phyloP scores from a whole-genome alignment of 768 basidiomycete genomes.

The Psilocybe subaeruginosa region DNA sequence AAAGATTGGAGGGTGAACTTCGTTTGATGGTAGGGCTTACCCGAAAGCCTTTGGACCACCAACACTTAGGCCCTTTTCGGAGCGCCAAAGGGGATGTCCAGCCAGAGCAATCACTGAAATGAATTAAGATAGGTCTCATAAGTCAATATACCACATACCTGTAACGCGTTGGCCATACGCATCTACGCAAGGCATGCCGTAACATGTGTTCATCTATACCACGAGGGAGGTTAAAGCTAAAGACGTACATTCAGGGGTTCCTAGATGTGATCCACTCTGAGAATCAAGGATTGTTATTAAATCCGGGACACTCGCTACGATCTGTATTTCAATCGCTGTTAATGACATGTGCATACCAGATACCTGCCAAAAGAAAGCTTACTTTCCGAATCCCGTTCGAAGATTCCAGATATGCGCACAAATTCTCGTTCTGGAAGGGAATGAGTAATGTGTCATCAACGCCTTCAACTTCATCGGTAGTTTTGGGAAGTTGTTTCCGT shows the following conservation, averaged over 20 bases:
- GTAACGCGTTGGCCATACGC: constrained; percentile 62
- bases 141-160: constrained; percentile 35
- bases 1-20: neutral
- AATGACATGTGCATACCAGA: too few relatives aligned
- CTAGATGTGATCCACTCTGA: constrained; percentile 61
- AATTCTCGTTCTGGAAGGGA: constrained; percentile 68
- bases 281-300: constrained; percentile 66
- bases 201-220: too few relatives aligned
- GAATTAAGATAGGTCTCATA: too few relatives aligned
- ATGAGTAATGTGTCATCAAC: constrained; percentile 38
- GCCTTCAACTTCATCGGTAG: neutral
- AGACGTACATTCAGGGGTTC: constrained; percentile 52
- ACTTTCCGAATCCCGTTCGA: constrained; percentile 30
- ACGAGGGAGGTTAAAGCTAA: neutral
- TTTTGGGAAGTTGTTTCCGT: neutral
- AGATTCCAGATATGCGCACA: constrained; percentile 46
- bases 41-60: constrained; percentile 61
- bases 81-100: constrained; percentile 58
- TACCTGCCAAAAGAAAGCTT: neutral
- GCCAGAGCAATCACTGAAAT: constrained; percentile 36
- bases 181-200: constrained; percentile 25
- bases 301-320: constrained; percentile 64
- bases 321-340: constrained; percentile 23
- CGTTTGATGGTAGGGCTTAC: constrained; percentile 24
- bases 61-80: constrained; percentile 47